Evolutionary conservation across 805 yeast species (phyloP).

Genomic region (Alloascoidea hylecoeti): DNA sequence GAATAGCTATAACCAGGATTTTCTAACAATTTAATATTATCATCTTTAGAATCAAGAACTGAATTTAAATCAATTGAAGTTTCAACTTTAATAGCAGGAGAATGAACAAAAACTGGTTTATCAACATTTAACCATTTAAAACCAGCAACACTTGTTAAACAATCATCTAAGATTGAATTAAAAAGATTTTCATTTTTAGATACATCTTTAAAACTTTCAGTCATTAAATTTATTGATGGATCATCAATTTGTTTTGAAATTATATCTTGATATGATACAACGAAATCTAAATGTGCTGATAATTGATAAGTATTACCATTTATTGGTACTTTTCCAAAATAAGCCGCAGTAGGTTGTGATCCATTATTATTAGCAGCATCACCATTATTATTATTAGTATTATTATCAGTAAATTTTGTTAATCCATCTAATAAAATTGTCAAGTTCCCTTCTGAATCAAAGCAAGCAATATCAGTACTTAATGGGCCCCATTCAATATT

Average conservation of each 20-base stretch:
- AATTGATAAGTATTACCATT: background rate
- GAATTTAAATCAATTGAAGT: constrained; percentile 5
- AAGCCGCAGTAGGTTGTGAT: background rate
- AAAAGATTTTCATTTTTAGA: constrained; percentile 17
- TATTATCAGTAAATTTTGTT: background rate
- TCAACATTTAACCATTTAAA: constrained; percentile 67
- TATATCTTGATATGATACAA: background rate
- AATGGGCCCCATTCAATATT: constrained; percentile 60
- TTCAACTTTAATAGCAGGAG: constrained; percentile 35
- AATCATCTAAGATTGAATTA: constrained; percentile 28
- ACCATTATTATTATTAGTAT: background rate
- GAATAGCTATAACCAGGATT: constrained; percentile 21
- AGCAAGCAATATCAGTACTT: constrained; percentile 70
- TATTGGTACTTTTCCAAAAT: background rate
- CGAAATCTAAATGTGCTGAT: background rate
- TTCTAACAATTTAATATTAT: too few species aligned
- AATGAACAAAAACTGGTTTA: constrained; percentile 43
- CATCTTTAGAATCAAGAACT: constrained; percentile 2
- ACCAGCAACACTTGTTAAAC: constrained; percentile 25
- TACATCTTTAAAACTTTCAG: too few species aligned
- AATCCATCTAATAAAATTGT: constrained; percentile 28
- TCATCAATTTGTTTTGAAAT: background rate
- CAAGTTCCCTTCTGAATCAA: constrained; percentile 59
- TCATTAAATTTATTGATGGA: too few species aligned
- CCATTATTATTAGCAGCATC: background rate